phyloP scores from a whole-genome alignment of 768 basidiomycete species.

The Chiua virens region DNA sequence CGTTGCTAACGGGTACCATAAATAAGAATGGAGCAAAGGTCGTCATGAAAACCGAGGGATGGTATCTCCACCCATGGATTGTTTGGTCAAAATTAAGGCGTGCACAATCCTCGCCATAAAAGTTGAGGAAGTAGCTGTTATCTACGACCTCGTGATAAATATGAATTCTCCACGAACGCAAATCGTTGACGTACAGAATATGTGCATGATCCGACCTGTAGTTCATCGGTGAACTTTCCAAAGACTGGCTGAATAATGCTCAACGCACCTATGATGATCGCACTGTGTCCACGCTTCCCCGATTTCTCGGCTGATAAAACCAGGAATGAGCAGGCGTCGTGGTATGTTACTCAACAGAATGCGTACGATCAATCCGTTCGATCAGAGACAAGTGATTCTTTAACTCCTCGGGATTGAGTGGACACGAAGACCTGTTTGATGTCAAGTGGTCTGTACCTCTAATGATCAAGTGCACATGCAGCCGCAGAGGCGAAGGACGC shows the following conservation, averaged over 20 bases:
- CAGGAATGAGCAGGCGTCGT: not conserved
- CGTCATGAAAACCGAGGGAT: conserved; percentile 39
- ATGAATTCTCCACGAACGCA: not conserved
- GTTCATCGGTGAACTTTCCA: conserved; percentile 4
- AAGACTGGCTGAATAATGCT: not conserved
- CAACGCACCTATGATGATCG: conserved; percentile 21
- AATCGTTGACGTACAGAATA: conserved; percentile 21
- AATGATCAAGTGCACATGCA: not conserved
- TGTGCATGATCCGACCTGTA: conserved; percentile 33
- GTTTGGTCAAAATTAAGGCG: conserved; percentile 39
- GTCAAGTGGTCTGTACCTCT: conserved; percentile 24
- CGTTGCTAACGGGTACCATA: conserved; percentile 47
- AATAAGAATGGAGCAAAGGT: conserved; percentile 48
- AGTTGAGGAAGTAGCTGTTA: conserved; percentile 38
- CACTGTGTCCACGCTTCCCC: conserved; percentile 14
- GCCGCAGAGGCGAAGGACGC: not conserved
- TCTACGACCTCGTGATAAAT: conserved; percentile 30
- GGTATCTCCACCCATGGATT: conserved; percentile 25
- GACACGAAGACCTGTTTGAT: conserved; percentile 26
- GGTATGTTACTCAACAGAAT: not conserved
- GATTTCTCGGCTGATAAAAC: conserved; percentile 11
- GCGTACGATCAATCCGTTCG: conserved; percentile 25
- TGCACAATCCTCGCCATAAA: conserved; percentile 43
- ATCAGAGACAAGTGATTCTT: conserved; percentile 26
- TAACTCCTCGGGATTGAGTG: conserved; percentile 18